Conservation (phyloP, 2,329 filamentous ascomycete species). For the Trichoderma sp. region DNA sequence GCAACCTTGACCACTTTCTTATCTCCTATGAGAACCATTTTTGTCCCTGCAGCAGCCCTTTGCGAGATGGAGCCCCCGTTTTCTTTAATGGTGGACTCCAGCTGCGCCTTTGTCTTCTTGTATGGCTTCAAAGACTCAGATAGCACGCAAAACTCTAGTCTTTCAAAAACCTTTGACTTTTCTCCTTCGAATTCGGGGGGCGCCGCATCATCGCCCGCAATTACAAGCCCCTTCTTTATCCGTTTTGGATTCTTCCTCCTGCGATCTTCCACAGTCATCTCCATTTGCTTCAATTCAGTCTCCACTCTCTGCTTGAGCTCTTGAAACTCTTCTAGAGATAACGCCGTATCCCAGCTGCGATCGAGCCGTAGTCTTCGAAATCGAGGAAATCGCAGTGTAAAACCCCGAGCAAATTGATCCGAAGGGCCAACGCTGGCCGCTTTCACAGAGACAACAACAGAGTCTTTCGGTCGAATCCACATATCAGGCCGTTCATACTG, state of each 20-base stretch:
- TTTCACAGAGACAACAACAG: conserved; percentile 85
- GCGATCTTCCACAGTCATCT: conserved; percentile 76
- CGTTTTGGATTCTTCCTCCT: conserved; percentile 59
- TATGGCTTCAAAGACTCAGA: conserved; percentile 71
- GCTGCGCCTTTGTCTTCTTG: conserved; percentile 75
- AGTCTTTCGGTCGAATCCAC: conserved; percentile 91
- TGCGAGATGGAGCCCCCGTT: conserved; percentile 83
- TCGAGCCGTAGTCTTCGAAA: conserved; percentile 84
- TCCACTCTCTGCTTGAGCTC: conserved; percentile 71
- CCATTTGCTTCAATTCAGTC: conserved; percentile 71
- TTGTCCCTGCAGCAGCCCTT: conserved; percentile 62
- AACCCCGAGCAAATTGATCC: conserved; percentile 74
- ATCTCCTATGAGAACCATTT: conserved; percentile 77
- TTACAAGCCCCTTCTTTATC: conserved; percentile 69
- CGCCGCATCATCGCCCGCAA: conserved; percentile 67
- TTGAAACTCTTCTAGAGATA: conserved; percentile 78
- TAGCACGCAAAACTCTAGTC: conserved; percentile 80
- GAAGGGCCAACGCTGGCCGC: conserved; percentile 77
- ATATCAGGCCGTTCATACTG: conserved; percentile 83
- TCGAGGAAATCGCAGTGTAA: conserved; percentile 87
- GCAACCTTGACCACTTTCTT: conserved; percentile 81
- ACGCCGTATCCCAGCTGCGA: conserved; percentile 78
- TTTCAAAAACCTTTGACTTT: conserved; percentile 70
- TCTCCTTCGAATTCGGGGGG: conserved; percentile 56
- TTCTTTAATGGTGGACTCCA: conserved; percentile 80